Percentiles rank a stretch among this genome's conserved stretches.
Evolutionary conservation across 176 grass and related monocot species (phyloP).

Genomic region (Phyllostachys edulis): DNA sequence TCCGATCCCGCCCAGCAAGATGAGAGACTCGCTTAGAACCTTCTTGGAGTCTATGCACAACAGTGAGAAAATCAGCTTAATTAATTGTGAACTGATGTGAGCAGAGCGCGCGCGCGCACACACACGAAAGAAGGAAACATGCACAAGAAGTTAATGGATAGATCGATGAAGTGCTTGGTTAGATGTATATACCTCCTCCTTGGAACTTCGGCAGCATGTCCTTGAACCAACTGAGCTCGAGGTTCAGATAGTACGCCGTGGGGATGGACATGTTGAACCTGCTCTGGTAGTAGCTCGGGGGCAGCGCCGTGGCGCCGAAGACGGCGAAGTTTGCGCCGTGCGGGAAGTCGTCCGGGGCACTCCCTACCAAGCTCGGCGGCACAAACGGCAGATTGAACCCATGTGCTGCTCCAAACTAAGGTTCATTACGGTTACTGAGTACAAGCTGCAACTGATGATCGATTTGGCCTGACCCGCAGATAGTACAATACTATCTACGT

Average conservation of each 20-base stretch:
- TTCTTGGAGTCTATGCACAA: not conserved
- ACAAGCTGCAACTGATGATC: no score
- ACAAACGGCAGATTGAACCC: not conserved
- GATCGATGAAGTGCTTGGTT: no score
- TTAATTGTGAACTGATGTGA: no score
- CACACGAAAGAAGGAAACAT: no score
- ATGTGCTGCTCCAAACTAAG: not conserved
- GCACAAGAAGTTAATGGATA: no score
- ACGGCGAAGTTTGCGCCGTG: not conserved
- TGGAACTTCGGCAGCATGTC: not conserved
- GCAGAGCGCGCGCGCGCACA: no score
- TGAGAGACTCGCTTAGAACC: not conserved
- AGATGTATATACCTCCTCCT: not conserved
- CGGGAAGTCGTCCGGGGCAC: not conserved
- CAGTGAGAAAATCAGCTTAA: no score
- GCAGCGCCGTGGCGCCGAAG: not conserved
- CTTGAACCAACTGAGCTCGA: not conserved
- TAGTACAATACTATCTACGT: no score
- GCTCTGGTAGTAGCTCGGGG: not conserved
- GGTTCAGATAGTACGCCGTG: not conserved
- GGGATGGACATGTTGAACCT: not conserved
- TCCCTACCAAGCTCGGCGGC: not conserved
- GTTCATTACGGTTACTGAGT: no score
- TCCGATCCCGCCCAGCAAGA: not conserved
- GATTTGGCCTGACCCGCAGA: no score